Percentiles rank a stretch among this genome's conserved stretches.
Evolutionary conservation across 306 rosid species (phyloP).

Genomic region (Hippophae rhamnoides): DNA sequence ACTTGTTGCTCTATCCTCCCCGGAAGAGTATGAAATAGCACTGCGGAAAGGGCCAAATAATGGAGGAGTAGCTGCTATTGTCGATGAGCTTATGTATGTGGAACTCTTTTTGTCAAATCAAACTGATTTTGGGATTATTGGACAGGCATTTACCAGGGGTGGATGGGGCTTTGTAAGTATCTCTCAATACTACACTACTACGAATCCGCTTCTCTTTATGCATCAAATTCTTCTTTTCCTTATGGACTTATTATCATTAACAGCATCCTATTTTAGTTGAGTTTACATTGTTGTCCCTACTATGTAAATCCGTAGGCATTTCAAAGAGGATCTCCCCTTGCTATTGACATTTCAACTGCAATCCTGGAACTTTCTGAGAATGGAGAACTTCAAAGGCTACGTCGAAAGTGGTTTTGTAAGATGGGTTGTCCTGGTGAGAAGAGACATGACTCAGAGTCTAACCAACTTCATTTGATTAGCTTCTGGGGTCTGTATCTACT

Average conservation of each 20-base stretch:
- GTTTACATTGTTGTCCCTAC: slow-evolving; percentile 8
- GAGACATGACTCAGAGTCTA: slow-evolving; percentile 32
- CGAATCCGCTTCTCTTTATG: neutral
- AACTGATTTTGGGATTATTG: slow-evolving; percentile 70
- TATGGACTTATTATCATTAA: too few species aligned
- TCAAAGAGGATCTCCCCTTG: slow-evolving; percentile 75
- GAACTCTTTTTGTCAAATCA: slow-evolving; percentile 64
- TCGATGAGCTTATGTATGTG: slow-evolving; percentile 82
- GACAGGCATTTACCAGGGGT: slow-evolving; percentile 72
- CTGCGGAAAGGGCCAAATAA: slow-evolving; percentile 51
- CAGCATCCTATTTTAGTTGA: too few species aligned
- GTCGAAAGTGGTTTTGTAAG: slow-evolving; percentile 65
- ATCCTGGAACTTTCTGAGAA: slow-evolving; percentile 70
- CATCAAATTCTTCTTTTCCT: neutral
- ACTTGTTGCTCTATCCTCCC: slow-evolving; percentile 67
- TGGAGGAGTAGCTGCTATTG: slow-evolving; percentile 90
- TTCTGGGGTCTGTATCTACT: slow-evolving; percentile 86
- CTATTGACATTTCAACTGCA: slow-evolving; percentile 83
- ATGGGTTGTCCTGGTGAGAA: slow-evolving; percentile 64
- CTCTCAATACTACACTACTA: neutral
- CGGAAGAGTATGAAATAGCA: slow-evolving; percentile 73
- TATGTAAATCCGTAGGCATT: slow-evolving; percentile 46
- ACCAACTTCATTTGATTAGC: slow-evolving; percentile 59
- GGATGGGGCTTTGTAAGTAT: slow-evolving; percentile 98
- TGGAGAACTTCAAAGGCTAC: slow-evolving; percentile 72